Evolutionary conservation across 2,329 filamentous ascomycete species (phyloP), one percentile per base, ranked within the genome.

Genomic region (Aquanectria penicillioides): DNA sequence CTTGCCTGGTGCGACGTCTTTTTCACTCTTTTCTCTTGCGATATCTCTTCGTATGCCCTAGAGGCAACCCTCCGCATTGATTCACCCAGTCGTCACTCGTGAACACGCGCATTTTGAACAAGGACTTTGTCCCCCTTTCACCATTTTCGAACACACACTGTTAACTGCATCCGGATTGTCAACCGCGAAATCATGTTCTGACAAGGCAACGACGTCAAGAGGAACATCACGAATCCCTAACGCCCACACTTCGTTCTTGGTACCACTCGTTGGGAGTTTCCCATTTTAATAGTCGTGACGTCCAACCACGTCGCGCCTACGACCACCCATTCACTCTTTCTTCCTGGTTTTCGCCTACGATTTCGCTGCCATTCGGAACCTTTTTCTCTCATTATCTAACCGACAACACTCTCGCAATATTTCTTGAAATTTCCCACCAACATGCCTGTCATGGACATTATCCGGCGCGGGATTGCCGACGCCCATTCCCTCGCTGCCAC

Each of bases 381-480:
- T 25, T n/a, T 33, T 37, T 17, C 13, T 44, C 10, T 23, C 13
- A 41, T 33, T 28, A 28, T 48, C 17, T 40, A 53, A 37, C 29
- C 41, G 20, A 18, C 58, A 44, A 59, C 57, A 57, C 18, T 26
- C 15, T 33, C 41, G 12, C 11, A 25, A 23, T 15, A n/a, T n/a
- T n/a, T n/a, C n/a, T n/a, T n/a, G 52, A 43, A 58, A 55, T 63
- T 57, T 54, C 37, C 26, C 50, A 38, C 4, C 58, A 56, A 57
- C 28, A 61, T 49, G 40, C 60, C 46, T 52, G 31, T 61, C 59
- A 81, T 79, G 74, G 71, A 74, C 59, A 63, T 65, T 47, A 57
- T 66, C 57, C 65, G 71, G 67, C 70, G 71, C 71, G 66, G 68
- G 65, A 57, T 72, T 69, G 73, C 68, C 67, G 62, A 68, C 56